Base-by-base conservation (phyloP, 1,284 basidiomycete genomes). In the Stereum hirsutum region DNA sequence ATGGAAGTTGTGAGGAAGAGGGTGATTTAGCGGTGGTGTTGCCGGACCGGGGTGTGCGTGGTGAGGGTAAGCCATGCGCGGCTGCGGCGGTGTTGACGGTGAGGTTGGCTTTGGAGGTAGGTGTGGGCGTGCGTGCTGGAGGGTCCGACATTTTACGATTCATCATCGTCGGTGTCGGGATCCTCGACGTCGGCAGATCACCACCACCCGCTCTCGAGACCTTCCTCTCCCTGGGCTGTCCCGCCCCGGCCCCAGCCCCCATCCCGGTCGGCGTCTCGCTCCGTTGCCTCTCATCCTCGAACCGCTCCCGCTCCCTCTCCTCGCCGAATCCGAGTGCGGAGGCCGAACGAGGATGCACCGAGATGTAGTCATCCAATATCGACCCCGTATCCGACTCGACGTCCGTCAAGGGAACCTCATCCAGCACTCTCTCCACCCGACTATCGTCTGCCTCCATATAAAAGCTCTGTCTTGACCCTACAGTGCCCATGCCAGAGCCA, bases 341-440 rank as follows among this genome's bases (percentile, higher is more conserved):
- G 45, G 28, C 43, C 35, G 37, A 47, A 47, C 23, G 46, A 36
- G 43, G 35, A 45, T 45, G 38, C 20, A 39, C 56, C 23, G 43
- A 46, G n/a, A 59, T 60, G 44, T 59, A 51, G 20, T 57, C 51
- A 41, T 60, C 58, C 26, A n/a, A n/a, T n/a, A n/a, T n/a, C n/a
- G n/a, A n/a, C n/a, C n/a, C 36, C 24, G 21, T 23, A 8, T 59
- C 54, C 63, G 74, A 73, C 4, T 84, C 82, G 30, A 80, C 55
- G 58, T 85, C 84, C 15, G 82, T 84, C 41, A 73, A 62, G 5
- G 85, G 84, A 45, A 61, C 62, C 57, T 88, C 85, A 53, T 88
- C 82, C 46, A 86, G 54, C 27, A 88, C 81, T 50, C 69, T 69
- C 34, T 74, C 72, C 31, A 34, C 7, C 32, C 24, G 20, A 11